Base-by-base conservation (phyloP, 1,284 basidiomycete species). In the Leucoagaricus sp. region DNA sequence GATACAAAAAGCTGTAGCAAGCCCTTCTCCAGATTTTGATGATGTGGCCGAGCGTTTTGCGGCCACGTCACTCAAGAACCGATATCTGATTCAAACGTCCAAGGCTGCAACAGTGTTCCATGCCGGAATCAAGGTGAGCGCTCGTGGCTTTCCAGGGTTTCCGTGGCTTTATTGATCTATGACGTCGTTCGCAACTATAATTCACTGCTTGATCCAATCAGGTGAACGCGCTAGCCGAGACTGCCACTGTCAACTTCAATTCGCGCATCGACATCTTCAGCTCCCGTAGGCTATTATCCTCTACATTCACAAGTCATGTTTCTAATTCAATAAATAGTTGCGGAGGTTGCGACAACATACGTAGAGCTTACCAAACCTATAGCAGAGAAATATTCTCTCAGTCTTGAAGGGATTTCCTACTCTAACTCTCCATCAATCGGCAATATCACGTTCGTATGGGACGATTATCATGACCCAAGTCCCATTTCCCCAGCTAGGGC, bases 191-290 rank as follows among this genome's bases (percentile, higher is more conserved):
- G 21, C 25, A 17, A 40, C 23, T 44, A 12, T 19, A 15, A 10
- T n/a, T 29, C 25, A 9, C 5, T 3, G 10, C 3, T 34, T 38
- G n/a, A n/a, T n/a, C n/a, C n/a, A n/a, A n/a, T n/a, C n/a, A 68
- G 67, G 65, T 60, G n/a, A 68, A 68, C 31, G 65, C 65, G 1
- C 61, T 68, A 7, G 64, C 67, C 9, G 67, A 68, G 55, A 62
- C 57, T 17, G 65, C 67, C 12, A 60, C 58, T 8, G 65, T 63
- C 10, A 57, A 59, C 4, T 68, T 67, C 49, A 68, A 68, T 31
- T 63, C 63, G 9, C 58, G 67, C 9, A 63, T 68, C 15, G 66
- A 68, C 45, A 57, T 68, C 4, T 66, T 67, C 41, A 67, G 67
- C 33, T 61, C 65, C 4, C 58, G 67, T 68, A 9, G 13, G 59